Evolutionary conservation across 495 filamentous ascomycete genomes (phyloP).

Genomic region (Hypoxylon fuscum): DNA sequence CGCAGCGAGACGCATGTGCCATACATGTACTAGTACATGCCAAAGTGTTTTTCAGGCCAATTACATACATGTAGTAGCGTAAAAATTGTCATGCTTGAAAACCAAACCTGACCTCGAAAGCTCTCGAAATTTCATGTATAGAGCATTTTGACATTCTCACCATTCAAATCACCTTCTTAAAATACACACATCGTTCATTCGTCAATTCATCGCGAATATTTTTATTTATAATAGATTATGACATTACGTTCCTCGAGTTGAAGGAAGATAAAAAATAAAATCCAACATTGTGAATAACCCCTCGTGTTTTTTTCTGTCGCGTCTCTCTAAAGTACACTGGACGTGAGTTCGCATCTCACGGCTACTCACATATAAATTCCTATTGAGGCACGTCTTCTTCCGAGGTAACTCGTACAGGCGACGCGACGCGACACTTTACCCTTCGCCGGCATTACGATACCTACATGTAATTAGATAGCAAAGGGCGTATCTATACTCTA

Average conservation of each 20-base stretch:
- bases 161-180: background rate
- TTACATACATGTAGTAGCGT: no score
- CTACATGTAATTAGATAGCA: background rate
- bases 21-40: no score
- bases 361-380: no score
- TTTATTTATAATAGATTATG: no score
- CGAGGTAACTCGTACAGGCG: background rate
- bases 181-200: no score
- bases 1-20: no score
- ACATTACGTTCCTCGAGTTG: no score
- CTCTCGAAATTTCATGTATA: constrained; percentile 1
- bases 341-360: no score
- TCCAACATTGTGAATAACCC: constrained; percentile 14
- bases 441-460: background rate
- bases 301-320: constrained; percentile 6
- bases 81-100: constrained; percentile 20
- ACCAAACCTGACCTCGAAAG: constrained; percentile 15
- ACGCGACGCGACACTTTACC: constrained; percentile 3
- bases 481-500: constrained; percentile 14
- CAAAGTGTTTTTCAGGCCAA: no score
- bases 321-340: no score
- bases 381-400: constrained; percentile 15
- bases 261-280: no score
- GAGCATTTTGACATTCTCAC: background rate
- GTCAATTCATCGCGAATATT: no score